A percentile compares a stretch with the other conserved stretches of the same genome.
These are phyloP conservation scores for Arabidopsis hybrid DNA, from an alignment of 441 rosid species.

Conservation along the genomic window DNA sequence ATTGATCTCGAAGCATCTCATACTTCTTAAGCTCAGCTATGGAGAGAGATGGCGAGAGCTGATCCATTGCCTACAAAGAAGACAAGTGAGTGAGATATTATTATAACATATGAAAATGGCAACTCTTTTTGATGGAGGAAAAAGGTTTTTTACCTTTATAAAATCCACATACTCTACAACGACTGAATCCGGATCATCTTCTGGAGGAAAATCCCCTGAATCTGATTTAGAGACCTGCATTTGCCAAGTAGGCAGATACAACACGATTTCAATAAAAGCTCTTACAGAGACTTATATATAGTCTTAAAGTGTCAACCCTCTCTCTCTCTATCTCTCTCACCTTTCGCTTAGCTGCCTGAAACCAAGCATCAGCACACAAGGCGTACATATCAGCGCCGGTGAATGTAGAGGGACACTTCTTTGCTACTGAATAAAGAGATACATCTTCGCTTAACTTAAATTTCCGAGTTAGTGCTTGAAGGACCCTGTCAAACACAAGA, in stretches of 20 bases:
- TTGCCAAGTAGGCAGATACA: constrained; percentile 24
- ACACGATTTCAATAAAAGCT: background rate
- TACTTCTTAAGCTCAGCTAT: constrained; percentile 87
- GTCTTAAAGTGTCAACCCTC: background rate
- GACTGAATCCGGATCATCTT: constrained; percentile 62
- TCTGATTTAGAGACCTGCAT: constrained; percentile 64
- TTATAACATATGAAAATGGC: background rate
- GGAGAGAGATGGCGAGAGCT: constrained; percentile 92
- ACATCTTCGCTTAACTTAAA: constrained; percentile 84
- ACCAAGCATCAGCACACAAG: constrained; percentile 99
- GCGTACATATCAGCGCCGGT: constrained; percentile 99
- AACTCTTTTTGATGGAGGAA: constrained; percentile 4
- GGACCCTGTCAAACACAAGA: constrained; percentile 63
- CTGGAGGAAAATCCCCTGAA: constrained; percentile 49
- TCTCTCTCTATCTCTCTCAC: constrained; percentile 47
- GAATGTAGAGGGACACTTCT: constrained; percentile 88
- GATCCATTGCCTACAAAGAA: constrained; percentile 69
- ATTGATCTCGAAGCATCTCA: constrained; percentile 76
- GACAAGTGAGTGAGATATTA: background rate
- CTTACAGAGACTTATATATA: constrained; percentile 10
- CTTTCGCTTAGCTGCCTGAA: constrained; percentile 95
- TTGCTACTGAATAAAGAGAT: constrained; percentile 80
- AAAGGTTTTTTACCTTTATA: constrained; percentile 64
- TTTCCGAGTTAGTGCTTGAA: constrained; percentile 90
- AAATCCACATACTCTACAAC: constrained; percentile 77